Conservation (phyloP, 1,284 basidiomycete genomes). For the Cryptococcus jaspeensis region DNA sequence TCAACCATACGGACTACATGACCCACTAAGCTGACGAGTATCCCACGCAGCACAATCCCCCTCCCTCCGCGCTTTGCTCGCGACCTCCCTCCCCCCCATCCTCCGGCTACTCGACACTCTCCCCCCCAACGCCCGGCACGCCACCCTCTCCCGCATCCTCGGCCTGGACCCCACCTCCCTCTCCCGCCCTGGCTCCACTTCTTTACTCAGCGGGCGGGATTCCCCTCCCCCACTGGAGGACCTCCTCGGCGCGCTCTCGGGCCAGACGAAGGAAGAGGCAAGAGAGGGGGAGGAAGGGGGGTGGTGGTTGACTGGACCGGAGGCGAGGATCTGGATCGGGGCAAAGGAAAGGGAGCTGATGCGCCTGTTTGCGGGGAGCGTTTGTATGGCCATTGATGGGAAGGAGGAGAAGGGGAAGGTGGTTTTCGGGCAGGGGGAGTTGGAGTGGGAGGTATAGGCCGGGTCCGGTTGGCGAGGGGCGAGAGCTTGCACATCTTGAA, state of each 20-base stretch:
- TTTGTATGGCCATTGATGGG: slow-evolving; percentile 37
- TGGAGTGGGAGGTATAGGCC: slow-evolving; percentile 40
- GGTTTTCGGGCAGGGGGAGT: slow-evolving; percentile 34
- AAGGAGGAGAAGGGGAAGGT: slow-evolving; percentile 18
- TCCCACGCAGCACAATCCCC: slow-evolving; percentile 34
- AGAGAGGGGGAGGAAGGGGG: slow-evolving; percentile 13
- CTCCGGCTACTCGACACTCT: slow-evolving; percentile 39
- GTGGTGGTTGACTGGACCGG: slow-evolving; percentile 33
- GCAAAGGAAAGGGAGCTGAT: slow-evolving; percentile 40
- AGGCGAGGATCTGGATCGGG: slow-evolving; percentile 40
- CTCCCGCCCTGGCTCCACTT: slow-evolving; percentile 17
- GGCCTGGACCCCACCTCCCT: slow-evolving; percentile 36
- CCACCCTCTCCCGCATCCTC: slow-evolving; percentile 33
- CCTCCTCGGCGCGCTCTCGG: slow-evolving; percentile 23
- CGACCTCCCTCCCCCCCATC: slow-evolving; percentile 28
- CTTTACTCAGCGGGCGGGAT: slow-evolving; percentile 27
- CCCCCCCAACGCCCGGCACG: slow-evolving; percentile 24
- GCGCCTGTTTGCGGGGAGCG: slow-evolving; percentile 34
- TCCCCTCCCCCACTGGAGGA: slow-evolving; percentile 42
- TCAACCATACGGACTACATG: neutral
- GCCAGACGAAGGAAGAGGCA: neutral
- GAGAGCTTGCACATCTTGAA: too few species aligned
- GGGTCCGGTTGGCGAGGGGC: too few species aligned
- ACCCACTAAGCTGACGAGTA: neutral
- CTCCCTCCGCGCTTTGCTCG: slow-evolving; percentile 36